Evolutionary conservation across 106 monocot genomes (phyloP), one percentile per base, ranked within the genome.

Genomic region (Dioscorea zingiberensis): DNA sequence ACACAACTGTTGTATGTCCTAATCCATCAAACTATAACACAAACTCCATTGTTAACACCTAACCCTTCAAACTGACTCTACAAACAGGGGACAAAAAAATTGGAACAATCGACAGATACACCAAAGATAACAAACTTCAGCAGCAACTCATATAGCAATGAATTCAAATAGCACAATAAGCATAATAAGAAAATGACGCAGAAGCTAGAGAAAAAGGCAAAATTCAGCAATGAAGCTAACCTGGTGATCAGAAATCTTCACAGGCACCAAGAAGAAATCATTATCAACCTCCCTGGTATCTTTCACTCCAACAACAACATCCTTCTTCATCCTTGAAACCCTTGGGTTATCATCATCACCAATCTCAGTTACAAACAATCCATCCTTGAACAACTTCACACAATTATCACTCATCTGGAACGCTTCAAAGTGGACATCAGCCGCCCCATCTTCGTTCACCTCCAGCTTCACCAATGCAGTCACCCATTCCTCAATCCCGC

Each of bases 401-500:
- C 97, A 97, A 19, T 71, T 79, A 59, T 97, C 97, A 48, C 97
- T 97, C 85, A 97, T 79, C 88, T 97, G 97, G 71, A 97, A 97
- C 5, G 97, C 97, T 79, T 97, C 97, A 46, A 97, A 92, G 70
- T 97, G 97, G 59, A 92, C 97, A 63, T 97, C 91, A 0, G 83
- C 85, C 8, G 75, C 76, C 9, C 88, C 91, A 12, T 94, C 90
- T 59, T 85, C 94, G n/a, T 77, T 85, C 13, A 85, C 87, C 74
- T 88, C 83, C 15, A 97, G 78, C 70, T 92, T 97, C 48, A 89
- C 92, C 13, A 92, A 32, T 0, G 86, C 97, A 0, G 97, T 97
- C 21, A 97, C 86, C 97, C 97, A 97, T 75, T 97, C 92, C 26
- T 79, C 51, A n/a, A 88, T 75, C 32, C 77, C 84, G 0, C 88